phyloP scores from a whole-genome alignment of 352 stramenopile genomes.

The Globisporangium lucens region DNA sequence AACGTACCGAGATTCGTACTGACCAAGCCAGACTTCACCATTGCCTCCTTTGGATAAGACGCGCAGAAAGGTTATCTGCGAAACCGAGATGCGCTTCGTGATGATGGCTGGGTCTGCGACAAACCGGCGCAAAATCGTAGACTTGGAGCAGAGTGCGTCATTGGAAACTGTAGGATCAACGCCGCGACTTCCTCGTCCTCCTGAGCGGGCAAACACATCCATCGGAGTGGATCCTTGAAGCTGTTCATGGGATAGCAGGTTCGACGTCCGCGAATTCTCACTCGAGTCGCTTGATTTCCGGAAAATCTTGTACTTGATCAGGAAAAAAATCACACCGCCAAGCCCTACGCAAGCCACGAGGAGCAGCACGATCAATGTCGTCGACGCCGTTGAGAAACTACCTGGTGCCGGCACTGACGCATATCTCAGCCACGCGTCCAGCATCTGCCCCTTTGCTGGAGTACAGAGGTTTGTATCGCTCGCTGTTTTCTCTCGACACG shows the following conservation, averaged over 20 bases:
- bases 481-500: constrained; percentile 48
- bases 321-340: constrained; percentile 40
- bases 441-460: constrained; percentile 26
- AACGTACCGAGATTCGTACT: constrained; percentile 71
- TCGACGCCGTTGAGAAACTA: constrained; percentile 54
- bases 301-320: constrained; percentile 39
- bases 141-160: constrained; percentile 60
- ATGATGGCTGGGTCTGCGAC: constrained; percentile 66
- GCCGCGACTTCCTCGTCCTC: constrained; percentile 26
- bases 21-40: constrained; percentile 78
- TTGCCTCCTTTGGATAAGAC: constrained; percentile 74
- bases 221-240: constrained; percentile 31
- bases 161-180: constrained; percentile 56
- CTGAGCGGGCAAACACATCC: constrained; percentile 42
- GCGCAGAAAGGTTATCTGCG: constrained; percentile 66
- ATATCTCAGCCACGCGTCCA: constrained; percentile 61
- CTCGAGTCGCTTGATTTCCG: constrained; percentile 27
- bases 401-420: constrained; percentile 27
- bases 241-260: constrained; percentile 24
- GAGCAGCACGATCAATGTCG: constrained; percentile 43
- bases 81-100: constrained; percentile 73
- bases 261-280: constrained; percentile 32
- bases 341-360: constrained; percentile 37
- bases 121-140: constrained; percentile 49
- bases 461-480: constrained; percentile 48